phyloP scores from a whole-genome alignment of 768 basidiomycete genomes.

The Trametes cubensis region DNA sequence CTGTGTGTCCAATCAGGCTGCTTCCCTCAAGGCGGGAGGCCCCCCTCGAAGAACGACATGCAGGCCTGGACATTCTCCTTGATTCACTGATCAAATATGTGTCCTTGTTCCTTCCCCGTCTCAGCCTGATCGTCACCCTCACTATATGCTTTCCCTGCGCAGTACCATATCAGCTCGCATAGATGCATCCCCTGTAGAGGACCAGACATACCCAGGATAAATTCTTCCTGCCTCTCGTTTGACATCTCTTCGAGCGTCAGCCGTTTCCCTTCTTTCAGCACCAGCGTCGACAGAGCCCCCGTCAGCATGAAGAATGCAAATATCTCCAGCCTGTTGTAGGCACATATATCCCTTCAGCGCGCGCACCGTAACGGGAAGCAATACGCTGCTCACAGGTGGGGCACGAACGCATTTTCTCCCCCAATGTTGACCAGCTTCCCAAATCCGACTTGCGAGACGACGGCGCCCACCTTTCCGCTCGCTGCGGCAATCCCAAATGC shows the following conservation, averaged over 20 bases:
- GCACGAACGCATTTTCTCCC: constrained; percentile 35
- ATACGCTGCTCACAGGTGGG: constrained; percentile 36
- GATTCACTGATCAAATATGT: no score
- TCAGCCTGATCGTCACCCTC: neutral
- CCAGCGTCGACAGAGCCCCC: constrained; percentile 43
- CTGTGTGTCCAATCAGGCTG: no score
- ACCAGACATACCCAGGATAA: constrained; percentile 25
- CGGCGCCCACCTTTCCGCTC: constrained; percentile 48
- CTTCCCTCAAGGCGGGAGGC: no score
- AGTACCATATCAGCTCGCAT: neutral
- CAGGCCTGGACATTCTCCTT: no score
- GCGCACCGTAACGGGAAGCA: neutral
- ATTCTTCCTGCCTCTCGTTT: constrained; percentile 40
- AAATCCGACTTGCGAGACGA: constrained; percentile 44
- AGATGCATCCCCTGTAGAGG: no score
- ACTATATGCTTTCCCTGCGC: constrained; percentile 4
- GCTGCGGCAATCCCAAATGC: constrained; percentile 50
- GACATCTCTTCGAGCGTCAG: constrained; percentile 40
- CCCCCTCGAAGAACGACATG: no score
- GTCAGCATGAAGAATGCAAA: constrained; percentile 52
- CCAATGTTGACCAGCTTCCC: constrained; percentile 40
- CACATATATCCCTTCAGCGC: neutral
- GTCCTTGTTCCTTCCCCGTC: neutral
- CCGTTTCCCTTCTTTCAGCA: constrained; percentile 47
- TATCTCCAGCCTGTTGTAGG: constrained; percentile 40